phyloP scores from a whole-genome alignment of 305 asterid species.

The Fraxinus ornus region DNA sequence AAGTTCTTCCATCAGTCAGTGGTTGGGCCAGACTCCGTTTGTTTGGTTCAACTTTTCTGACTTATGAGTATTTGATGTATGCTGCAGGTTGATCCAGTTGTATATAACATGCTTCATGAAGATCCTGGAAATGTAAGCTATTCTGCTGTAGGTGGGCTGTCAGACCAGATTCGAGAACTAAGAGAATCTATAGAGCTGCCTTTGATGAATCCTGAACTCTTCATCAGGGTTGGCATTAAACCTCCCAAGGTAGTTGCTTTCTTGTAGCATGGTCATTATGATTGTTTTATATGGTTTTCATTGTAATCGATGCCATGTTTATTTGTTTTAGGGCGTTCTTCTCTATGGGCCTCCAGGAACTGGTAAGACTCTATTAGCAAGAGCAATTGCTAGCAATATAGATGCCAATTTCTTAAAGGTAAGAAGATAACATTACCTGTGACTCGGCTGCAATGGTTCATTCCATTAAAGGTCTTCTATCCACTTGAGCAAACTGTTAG shows the following conservation, averaged over 20 bases:
- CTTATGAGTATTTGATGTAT: constrained; percentile 4
- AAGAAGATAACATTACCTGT: neutral
- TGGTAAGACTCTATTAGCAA: constrained; percentile 90
- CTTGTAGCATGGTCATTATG: neutral
- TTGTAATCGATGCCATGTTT: constrained; percentile 2
- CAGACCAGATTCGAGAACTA: constrained; percentile 90
- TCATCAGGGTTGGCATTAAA: constrained; percentile 86
- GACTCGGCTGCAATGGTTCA: neutral
- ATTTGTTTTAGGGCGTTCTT: constrained; percentile 74
- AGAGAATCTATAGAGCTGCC: constrained; percentile 94
- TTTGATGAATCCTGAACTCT: constrained; percentile 94
- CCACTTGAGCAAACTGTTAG: neutral
- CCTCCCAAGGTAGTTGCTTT: constrained; percentile 73
- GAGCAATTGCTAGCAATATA: constrained; percentile 95
- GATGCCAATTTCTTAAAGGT: constrained; percentile 97
- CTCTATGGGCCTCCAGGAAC: constrained; percentile 98
- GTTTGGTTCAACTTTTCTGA: neutral
- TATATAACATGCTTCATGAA: constrained; percentile 88
- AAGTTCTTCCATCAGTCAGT: no score
- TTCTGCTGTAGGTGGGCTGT: constrained; percentile 96
- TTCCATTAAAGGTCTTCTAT: constrained; percentile 1
- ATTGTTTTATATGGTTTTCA: neutral
- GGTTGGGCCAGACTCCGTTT: no score
- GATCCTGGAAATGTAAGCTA: constrained; percentile 97
- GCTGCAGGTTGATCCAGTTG: constrained; percentile 92